phyloP scores from a whole-genome alignment of 192 early-diverging fungal species.

The Mycoemilia scoparia region DNA sequence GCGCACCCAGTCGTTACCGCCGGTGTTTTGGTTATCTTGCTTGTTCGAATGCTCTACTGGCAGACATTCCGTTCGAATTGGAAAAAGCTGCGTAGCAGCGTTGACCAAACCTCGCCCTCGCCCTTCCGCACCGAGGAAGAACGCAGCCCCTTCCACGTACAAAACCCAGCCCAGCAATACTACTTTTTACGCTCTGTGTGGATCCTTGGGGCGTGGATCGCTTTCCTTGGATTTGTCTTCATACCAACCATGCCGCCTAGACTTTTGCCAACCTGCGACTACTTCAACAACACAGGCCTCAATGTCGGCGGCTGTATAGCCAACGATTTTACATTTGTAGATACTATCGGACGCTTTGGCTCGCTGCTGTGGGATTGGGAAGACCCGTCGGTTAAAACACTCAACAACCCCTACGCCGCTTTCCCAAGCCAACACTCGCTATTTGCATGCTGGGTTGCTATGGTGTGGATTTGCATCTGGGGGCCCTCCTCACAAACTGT shows the following conservation, averaged over 20 bases:
- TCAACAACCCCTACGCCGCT: constrained; percentile 32
- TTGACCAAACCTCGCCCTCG: constrained; percentile 4
- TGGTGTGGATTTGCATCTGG: constrained; percentile 22
- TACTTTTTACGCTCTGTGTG: constrained; percentile 29
- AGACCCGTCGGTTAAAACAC: constrained; percentile 30
- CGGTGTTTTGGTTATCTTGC: constrained; percentile 21
- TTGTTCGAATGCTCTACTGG: constrained; percentile 31
- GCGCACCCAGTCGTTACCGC: constrained; percentile 28
- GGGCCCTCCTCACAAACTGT: constrained; percentile 12
- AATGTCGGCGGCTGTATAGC: constrained; percentile 28
- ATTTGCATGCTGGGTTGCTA: constrained; percentile 27
- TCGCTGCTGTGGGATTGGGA: constrained; percentile 33
- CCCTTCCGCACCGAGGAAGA: constrained; percentile 4
- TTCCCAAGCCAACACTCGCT: constrained; percentile 31
- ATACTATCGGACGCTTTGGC: constrained; percentile 24
- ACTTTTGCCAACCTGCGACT: constrained; percentile 28
- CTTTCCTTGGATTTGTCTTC: constrained; percentile 28
- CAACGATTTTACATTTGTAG: constrained; percentile 22
- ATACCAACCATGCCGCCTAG: constrained; percentile 31
- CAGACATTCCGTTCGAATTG: constrained; percentile 28
- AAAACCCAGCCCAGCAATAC: constrained; percentile 31
- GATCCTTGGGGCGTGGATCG: constrained; percentile 26
- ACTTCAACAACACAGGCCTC: constrained; percentile 21
- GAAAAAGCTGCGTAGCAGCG: constrained; percentile 26
- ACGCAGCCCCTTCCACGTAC: constrained; percentile 14